phyloP scores from a whole-genome alignment of 2,329 filamentous ascomycete species.

The Lanzia echinophila region DNA sequence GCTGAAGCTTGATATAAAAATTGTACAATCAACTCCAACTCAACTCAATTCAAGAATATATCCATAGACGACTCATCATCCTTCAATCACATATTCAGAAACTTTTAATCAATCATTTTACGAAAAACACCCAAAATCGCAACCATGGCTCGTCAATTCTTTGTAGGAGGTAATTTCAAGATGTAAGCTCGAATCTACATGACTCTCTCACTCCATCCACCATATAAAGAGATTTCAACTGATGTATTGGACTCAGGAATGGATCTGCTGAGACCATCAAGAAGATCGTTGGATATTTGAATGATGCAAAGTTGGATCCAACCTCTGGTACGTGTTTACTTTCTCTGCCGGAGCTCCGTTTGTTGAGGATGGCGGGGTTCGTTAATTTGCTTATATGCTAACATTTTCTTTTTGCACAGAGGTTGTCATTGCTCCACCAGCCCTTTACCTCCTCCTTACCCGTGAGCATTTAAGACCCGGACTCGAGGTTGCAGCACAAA shows the following conservation, averaged over 20 bases:
- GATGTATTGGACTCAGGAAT: constrained; percentile 58
- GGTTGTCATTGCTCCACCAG: constrained; percentile 87
- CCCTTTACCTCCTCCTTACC: constrained; percentile 83
- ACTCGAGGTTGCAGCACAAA: constrained; percentile 87
- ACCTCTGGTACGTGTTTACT: constrained; percentile 55
- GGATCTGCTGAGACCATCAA: constrained; percentile 85
- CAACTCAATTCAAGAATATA: neutral
- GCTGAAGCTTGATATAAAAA: constrained; percentile 5
- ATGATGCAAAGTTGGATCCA: constrained; percentile 72
- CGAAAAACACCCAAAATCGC: constrained; percentile 12
- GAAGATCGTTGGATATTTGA: constrained; percentile 83
- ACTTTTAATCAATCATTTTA: neutral
- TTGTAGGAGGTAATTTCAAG: constrained; percentile 99
- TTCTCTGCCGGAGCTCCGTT: neutral
- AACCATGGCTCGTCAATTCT: constrained; percentile 87
- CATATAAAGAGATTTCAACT: constrained; percentile 5
- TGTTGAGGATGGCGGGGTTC: neutral
- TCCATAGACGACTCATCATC: neutral
- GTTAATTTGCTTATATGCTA: neutral
- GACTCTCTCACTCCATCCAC: neutral
- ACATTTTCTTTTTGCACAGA: constrained; percentile 48
- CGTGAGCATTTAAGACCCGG: constrained; percentile 69
- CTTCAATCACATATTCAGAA: neutral
- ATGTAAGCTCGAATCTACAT: constrained; percentile 55
- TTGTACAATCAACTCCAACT: neutral